Evolutionary conservation across 495 filamentous ascomycete species (phyloP), one percentile per base, ranked within the genome.

Genomic region (Penicillium turbatum): DNA sequence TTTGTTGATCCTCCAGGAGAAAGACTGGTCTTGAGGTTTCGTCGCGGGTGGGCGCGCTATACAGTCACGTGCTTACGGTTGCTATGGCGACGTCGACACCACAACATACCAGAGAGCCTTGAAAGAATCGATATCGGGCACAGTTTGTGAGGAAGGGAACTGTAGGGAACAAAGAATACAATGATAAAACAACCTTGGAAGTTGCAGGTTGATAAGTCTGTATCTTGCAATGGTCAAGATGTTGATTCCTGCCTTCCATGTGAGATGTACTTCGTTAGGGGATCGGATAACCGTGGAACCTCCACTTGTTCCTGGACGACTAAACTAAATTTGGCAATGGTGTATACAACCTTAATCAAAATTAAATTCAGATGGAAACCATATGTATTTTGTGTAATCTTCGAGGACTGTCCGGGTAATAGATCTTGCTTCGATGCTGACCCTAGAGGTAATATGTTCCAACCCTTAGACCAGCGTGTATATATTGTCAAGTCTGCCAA

Each of bases 1-100:
- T 67, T 62, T 66, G 64, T 67, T 65, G 56, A 62, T 59, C 48
- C 48, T 37, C 21, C 13, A 49, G 36, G 39, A 51, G 36, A 58
- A 59, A 49, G 55, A 35, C 43, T 19, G 17, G 55, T 53, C 54
- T 57, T 26, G 56, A 62, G 42, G 63, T 60, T 64, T 60, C 59
- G 52, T 55, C 52, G 49, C 60, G 60, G 52, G 41, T 47, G 35
- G 19, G 36, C 57, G 56, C 46, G 61, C 51, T 52, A 40, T 38
- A 17, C 1, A 31, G 53, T 62, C 61, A 64, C 61, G 61, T 64
- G 58, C 9, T 30, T 10, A 0, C 1, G 0, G 56, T 67, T 67
- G 53, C 59, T 34, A 67, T 62, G 56, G 56, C 26, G 38, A 67
- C 54, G n/a, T 36, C 15, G 1, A 3, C 13, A 19, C 38, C 45